Evolutionary conservation across 192 early-diverging fungal species (phyloP).

Genomic region (Endogone sp.): DNA sequence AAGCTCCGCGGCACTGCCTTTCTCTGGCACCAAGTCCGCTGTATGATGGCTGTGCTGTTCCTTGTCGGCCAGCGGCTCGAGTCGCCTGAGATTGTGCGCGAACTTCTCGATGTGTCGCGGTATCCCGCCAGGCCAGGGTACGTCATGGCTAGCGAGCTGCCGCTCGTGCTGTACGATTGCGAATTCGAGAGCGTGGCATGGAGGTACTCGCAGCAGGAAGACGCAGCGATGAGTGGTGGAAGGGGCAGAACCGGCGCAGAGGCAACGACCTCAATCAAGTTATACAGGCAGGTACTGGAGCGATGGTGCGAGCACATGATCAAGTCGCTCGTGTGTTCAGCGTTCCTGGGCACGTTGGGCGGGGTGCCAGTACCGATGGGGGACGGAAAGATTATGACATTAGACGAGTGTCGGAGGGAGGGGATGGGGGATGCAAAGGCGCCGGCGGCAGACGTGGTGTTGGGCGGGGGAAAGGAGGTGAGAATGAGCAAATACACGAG

Average conservation of each 20-base stretch:
- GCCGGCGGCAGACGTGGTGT: conserved; percentile 11
- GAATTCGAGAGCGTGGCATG: conserved; percentile 63
- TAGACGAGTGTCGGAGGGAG: neutral
- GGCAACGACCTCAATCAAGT: conserved; percentile 24
- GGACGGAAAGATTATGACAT: neutral
- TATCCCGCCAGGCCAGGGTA: conserved; percentile 80
- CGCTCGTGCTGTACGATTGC: conserved; percentile 88
- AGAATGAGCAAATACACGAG: conserved; percentile 14
- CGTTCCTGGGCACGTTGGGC: conserved; percentile 21
- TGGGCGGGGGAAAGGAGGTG: conserved; percentile 24
- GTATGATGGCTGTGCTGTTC: conserved; percentile 91
- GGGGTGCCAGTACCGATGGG: neutral
- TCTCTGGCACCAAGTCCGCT: conserved; percentile 97
- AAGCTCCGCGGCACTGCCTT: conserved; percentile 86
- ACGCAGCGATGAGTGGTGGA: conserved; percentile 14
- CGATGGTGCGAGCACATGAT: conserved; percentile 46
- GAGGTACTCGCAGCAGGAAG: conserved; percentile 42
- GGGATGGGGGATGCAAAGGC: neutral
- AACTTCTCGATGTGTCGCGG: conserved; percentile 62
- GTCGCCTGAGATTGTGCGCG: conserved; percentile 59
- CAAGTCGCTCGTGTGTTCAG: conserved; percentile 41
- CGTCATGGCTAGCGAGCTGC: conserved; percentile 87
- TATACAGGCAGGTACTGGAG: conserved; percentile 43
- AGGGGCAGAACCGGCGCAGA: conserved; percentile 13
- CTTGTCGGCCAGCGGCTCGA: conserved; percentile 82